Evolutionary conservation across 169 alveolate species (phyloP).

Genomic region (Plasmodium gaboni): DNA sequence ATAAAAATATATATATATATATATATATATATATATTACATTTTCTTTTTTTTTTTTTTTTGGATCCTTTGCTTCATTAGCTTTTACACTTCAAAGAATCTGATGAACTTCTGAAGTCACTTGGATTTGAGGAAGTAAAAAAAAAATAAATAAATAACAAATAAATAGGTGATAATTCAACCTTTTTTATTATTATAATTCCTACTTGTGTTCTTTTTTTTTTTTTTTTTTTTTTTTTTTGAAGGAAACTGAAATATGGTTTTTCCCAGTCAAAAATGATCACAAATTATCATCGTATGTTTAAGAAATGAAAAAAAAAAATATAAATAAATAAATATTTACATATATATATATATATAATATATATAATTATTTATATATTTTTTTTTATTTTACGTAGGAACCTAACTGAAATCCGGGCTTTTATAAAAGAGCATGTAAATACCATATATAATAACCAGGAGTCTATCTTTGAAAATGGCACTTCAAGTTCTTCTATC

Average conservation of each 20-base stretch:
- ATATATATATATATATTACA: not conserved
- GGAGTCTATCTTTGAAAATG: slow-evolving; percentile 27
- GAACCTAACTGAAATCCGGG: slow-evolving; percentile 36
- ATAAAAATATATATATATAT: not conserved
- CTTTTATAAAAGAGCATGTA: slow-evolving; percentile 14
- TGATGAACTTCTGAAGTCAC: slow-evolving; percentile 25
- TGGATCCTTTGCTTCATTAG: not conserved
- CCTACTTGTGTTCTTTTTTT: not conserved
- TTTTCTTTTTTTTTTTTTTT: not conserved
- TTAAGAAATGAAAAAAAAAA: not conserved
- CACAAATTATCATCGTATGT: slow-evolving; percentile 24
- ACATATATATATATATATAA: not conserved
- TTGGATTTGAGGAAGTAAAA: slow-evolving; percentile 64
- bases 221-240: not conserved
- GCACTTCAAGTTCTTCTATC: not conserved
- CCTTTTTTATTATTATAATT: too few relatives aligned
- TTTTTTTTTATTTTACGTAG: slow-evolving; percentile 3
- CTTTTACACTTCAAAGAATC: slow-evolving; percentile 43
- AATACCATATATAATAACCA: slow-evolving; percentile 5
- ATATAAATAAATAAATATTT: not conserved
- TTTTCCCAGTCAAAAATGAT: slow-evolving; percentile 58
- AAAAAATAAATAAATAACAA: not conserved
- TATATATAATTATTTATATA: not conserved
- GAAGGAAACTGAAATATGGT: slow-evolving; percentile 62
- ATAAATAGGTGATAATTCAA: too few relatives aligned